phyloP scores from a whole-genome alignment of 2,329 filamentous ascomycete species.

The Triangularia setosa region DNA sequence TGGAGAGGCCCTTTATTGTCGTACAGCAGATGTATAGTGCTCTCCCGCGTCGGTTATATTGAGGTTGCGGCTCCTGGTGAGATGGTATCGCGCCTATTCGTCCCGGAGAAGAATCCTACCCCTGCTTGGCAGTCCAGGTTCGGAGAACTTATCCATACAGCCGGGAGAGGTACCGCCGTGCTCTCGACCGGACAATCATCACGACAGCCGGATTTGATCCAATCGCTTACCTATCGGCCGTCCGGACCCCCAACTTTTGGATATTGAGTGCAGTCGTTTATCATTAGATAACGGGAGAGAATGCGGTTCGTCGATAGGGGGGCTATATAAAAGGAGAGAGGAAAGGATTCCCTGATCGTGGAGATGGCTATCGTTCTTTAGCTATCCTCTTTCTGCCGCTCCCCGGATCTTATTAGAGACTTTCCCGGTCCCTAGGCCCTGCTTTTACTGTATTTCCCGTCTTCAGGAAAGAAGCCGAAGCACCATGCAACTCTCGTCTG shows the following conservation, averaged over 20 bases:
- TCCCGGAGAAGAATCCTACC: neutral
- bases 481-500: conserved; percentile 13
- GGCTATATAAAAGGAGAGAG: neutral
- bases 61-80: conserved; percentile 10
- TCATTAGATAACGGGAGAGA: neutral
- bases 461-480: neutral
- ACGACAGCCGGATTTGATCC: neutral
- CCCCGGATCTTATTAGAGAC: conserved; percentile 1
- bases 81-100: neutral
- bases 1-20: neutral
- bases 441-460: neutral
- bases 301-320: neutral
- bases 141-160: conserved; percentile 22
- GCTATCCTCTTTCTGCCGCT: neutral
- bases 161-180: conserved; percentile 8
- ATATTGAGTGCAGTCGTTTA: neutral
- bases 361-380: neutral
- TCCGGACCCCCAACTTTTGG: neutral
- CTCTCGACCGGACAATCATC: conserved; percentile 1
- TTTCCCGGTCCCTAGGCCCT: neutral
- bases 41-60: conserved; percentile 5
- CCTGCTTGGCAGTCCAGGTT: conserved; percentile 11
- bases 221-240: conserved; percentile 5
- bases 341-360: neutral
- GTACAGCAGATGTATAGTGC: conserved; percentile 10